Conservation (phyloP, 768 basidiomycete species). For the Hygrocybe coccinea region DNA sequence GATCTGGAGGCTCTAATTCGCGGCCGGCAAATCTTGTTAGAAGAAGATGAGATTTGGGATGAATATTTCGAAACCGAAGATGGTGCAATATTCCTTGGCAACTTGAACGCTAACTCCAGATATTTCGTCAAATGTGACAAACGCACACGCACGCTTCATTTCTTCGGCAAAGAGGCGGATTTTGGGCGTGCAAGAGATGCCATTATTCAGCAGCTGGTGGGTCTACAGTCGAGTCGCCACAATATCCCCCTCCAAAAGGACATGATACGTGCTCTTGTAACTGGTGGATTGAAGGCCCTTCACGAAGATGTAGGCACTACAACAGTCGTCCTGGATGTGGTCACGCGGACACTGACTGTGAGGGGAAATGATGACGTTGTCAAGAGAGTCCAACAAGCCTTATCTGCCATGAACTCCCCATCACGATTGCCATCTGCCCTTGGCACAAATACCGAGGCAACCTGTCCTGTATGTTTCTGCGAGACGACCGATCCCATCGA, state of each 20-base stretch:
- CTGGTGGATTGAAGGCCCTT: constrained; percentile 30
- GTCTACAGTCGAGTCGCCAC: constrained; percentile 34
- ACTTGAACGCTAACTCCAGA: constrained; percentile 29
- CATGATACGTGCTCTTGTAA: constrained; percentile 31
- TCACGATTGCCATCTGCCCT: background rate
- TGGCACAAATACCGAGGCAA: background rate
- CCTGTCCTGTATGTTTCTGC: constrained; percentile 41
- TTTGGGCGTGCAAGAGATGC: constrained; percentile 28
- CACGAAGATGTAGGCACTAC: constrained; percentile 38
- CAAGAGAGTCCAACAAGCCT: constrained; percentile 22
- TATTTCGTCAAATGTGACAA: constrained; percentile 40
- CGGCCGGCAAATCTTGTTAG: constrained; percentile 35
- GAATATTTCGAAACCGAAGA: constrained; percentile 44
- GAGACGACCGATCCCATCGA: constrained; percentile 29
- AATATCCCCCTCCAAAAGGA: constrained; percentile 32
- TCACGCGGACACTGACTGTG: constrained; percentile 38
- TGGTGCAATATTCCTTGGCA: constrained; percentile 35
- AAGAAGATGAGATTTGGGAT: constrained; percentile 39
- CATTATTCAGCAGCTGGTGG: constrained; percentile 36
- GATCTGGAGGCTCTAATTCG: constrained; percentile 35
- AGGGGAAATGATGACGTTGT: constrained; percentile 34
- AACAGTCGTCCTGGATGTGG: constrained; percentile 41
- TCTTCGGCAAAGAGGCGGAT: constrained; percentile 35
- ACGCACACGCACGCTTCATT: constrained; percentile 33
- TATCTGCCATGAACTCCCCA: constrained; percentile 17